phyloP scores from a whole-genome alignment of 2,329 filamentous ascomycete genomes.

The Pseudogymnoascus sp. region DNA sequence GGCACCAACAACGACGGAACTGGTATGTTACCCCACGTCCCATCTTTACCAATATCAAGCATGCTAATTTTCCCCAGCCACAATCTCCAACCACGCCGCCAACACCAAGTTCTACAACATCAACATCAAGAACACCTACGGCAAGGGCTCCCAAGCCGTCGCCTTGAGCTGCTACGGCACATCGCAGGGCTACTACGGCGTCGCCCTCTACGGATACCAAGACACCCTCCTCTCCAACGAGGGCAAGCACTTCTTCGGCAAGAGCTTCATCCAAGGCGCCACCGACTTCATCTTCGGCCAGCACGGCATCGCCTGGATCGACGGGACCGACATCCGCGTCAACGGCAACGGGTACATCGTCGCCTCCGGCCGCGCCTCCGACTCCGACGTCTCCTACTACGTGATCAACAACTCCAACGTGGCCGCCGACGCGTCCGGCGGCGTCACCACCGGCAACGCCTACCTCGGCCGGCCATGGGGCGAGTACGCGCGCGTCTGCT shows the following conservation, averaged over 20 bases:
- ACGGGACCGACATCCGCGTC: conserved; percentile 39
- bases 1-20: conserved; percentile 37
- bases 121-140: conserved; percentile 48
- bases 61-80: conserved; percentile 17
- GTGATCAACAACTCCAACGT: conserved; percentile 49
- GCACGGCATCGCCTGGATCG: conserved; percentile 44
- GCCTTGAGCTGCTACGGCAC: conserved; percentile 45
- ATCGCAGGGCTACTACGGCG: conserved; percentile 51
- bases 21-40: background rate
- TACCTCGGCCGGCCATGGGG: conserved; percentile 49
- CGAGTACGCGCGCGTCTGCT: conserved; percentile 43
- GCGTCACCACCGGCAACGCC: conserved; percentile 33
- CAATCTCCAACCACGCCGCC: conserved; percentile 30
- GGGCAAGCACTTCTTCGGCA: conserved; percentile 49
- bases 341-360: conserved; percentile 42
- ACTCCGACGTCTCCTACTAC: conserved; percentile 40
- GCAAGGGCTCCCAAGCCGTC: conserved; percentile 43
- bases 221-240: conserved; percentile 45
- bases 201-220: conserved; percentile 48
- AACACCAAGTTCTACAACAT: conserved; percentile 53
- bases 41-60: background rate
- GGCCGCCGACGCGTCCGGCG: conserved; percentile 33
- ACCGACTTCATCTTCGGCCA: conserved; percentile 56
- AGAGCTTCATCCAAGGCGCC: conserved; percentile 49
- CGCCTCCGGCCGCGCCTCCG: conserved; percentile 36